A percentile compares a stretch with the other conserved stretches of the same genome.
Evolutionary conservation across 2,329 filamentous ascomycete genomes (phyloP).

Genomic region (Myriosclerotinia curreyana): DNA sequence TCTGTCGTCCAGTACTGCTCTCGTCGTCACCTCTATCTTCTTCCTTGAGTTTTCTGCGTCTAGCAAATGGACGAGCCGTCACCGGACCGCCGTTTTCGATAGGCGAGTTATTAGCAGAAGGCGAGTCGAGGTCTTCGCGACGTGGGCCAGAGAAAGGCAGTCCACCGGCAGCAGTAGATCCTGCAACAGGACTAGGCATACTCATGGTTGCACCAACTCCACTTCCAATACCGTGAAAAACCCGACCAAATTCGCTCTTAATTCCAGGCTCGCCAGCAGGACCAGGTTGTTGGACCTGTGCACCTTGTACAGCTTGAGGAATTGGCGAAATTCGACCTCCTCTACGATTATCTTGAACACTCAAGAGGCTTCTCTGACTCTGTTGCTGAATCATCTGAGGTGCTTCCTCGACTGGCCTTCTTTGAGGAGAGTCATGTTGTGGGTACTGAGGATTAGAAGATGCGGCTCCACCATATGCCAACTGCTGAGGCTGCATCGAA

Average conservation of each 20-base stretch:
- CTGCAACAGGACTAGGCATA: slow-evolving; percentile 47
- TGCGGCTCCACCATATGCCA: slow-evolving; percentile 41
- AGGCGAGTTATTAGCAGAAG: slow-evolving; percentile 45
- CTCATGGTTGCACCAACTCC: slow-evolving; percentile 56
- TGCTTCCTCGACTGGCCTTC: slow-evolving; percentile 48
- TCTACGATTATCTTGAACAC: slow-evolving; percentile 70
- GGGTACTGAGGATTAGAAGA: slow-evolving; percentile 42
- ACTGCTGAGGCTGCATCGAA: slow-evolving; percentile 35
- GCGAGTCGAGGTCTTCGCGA: slow-evolving; percentile 51
- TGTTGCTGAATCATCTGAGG: slow-evolving; percentile 53
- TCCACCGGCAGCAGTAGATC: slow-evolving; percentile 49
- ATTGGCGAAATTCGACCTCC: slow-evolving; percentile 83
- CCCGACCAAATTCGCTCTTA: slow-evolving; percentile 90
- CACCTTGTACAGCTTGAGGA: slow-evolving; percentile 90
- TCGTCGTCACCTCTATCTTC: slow-evolving; percentile 70
- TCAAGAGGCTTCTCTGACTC: slow-evolving; percentile 65
- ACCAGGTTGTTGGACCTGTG: slow-evolving; percentile 74
- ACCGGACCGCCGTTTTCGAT: slow-evolving; percentile 41
- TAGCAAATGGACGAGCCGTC: slow-evolving; percentile 34
- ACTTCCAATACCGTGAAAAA: slow-evolving; percentile 89
- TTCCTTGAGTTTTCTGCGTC: slow-evolving; percentile 71
- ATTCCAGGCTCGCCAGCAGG: slow-evolving; percentile 82
- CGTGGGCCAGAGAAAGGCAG: slow-evolving; percentile 50
- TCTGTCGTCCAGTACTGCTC: slow-evolving; percentile 58
- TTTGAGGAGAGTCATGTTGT: slow-evolving; percentile 47